Evolutionary conservation across 345 rosid genomes (phyloP).

Genomic region (Eucalyptus sp.): DNA sequence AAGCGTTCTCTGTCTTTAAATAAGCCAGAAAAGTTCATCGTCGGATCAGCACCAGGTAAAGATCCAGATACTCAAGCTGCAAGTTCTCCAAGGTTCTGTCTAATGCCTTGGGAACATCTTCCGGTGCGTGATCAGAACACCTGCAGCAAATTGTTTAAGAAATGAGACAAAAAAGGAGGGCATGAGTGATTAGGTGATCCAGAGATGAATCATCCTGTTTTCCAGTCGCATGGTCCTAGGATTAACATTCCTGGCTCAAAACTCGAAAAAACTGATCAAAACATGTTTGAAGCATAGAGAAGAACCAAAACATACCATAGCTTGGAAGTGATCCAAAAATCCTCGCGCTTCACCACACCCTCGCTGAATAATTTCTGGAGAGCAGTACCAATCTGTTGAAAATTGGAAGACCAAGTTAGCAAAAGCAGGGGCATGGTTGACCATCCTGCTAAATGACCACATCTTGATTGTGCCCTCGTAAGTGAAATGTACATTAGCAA

Average conservation of each 20-base stretch:
- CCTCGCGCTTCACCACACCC: conserved; percentile 70
- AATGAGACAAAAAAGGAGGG: background rate
- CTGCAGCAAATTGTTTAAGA: background rate
- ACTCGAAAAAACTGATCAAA: background rate
- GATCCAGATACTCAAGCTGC: conserved; percentile 61
- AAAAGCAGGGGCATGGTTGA: background rate
- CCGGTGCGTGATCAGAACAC: conserved; percentile 49
- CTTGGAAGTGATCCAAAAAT: conserved; percentile 65
- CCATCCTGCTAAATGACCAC: background rate
- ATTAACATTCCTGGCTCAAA: background rate
- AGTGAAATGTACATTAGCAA: background rate
- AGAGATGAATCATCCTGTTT: background rate
- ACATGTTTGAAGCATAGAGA: background rate
- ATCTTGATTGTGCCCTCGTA: background rate
- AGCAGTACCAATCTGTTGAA: conserved; percentile 49
- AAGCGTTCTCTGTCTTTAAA: background rate
- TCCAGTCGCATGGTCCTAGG: background rate
- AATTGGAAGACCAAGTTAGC: background rate
- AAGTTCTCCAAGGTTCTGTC: conserved; percentile 52
- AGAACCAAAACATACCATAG: conserved; percentile 35
- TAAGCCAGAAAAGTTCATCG: background rate
- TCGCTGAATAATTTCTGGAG: conserved; percentile 57
- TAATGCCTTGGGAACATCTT: conserved; percentile 50
- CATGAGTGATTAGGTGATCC: background rate
- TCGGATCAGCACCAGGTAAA: conserved; percentile 51